phyloP scores from a whole-genome alignment of 345 rosid genomes.

The Cochlearia excelsa region DNA sequence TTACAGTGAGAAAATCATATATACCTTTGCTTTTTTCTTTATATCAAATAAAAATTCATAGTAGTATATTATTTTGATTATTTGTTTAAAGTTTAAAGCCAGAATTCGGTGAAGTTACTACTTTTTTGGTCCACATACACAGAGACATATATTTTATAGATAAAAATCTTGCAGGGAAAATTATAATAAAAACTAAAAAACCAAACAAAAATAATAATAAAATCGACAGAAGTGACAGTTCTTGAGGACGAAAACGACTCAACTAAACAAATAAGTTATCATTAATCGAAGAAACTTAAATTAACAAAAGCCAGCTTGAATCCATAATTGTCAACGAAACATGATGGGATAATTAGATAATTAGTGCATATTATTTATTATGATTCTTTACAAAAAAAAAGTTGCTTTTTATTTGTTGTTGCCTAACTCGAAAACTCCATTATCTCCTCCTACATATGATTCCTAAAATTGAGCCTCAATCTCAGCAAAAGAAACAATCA shows the following conservation, averaged over 20 bases:
- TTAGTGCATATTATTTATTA: conserved; percentile 31
- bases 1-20: no score
- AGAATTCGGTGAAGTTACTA: conserved; percentile 31
- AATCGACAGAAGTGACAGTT: conserved; percentile 25
- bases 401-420: conserved; percentile 3
- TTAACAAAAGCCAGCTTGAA: conserved; percentile 31
- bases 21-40: no score
- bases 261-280: conserved; percentile 25
- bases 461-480: conserved; percentile 37
- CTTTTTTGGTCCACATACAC: conserved; percentile 33
- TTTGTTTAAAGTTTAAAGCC: conserved; percentile 27
- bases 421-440: conserved; percentile 24
- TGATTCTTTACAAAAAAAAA: conserved; percentile 27
- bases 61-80: conserved; percentile 9
- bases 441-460: conserved; percentile 23
- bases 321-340: conserved; percentile 33
- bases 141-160: conserved; percentile 19
- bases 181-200: conserved; percentile 23
- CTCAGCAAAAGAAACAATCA: conserved; percentile 17
- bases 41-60: background rate
- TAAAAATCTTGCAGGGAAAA: conserved; percentile 24
- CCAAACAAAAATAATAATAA: conserved; percentile 11
- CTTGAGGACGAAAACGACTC: conserved; percentile 31
- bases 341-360: conserved; percentile 32
- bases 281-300: conserved; percentile 10